These are phyloP conservation scores for Kuraishia capsulata DNA, from an alignment of 805 yeast genomes.

Conservation along the genomic window DNA sequence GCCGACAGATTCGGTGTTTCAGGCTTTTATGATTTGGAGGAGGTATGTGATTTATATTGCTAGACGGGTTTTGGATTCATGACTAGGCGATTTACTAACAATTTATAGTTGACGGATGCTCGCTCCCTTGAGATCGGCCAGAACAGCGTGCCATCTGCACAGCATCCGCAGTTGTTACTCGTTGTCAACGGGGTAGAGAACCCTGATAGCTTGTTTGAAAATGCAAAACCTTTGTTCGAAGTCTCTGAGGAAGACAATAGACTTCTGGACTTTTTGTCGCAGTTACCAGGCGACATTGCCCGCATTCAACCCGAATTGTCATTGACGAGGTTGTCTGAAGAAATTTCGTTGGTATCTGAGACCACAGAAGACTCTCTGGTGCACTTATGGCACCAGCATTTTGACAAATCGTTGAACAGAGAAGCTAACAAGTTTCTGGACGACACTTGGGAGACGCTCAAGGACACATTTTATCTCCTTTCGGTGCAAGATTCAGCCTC, in stretches of 20 bases:
- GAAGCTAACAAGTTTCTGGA: slow-evolving; percentile 23
- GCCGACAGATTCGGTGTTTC: slow-evolving; percentile 36
- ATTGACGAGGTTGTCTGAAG: slow-evolving; percentile 15
- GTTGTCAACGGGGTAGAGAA: slow-evolving; percentile 31
- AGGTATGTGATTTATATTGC: slow-evolving; percentile 13
- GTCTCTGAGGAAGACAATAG: slow-evolving; percentile 9
- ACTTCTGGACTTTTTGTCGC: slow-evolving; percentile 11
- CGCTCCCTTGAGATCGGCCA: not conserved
- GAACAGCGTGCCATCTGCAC: slow-evolving; percentile 2
- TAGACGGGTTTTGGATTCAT: too few species aligned
- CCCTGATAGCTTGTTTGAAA: slow-evolving; percentile 20
- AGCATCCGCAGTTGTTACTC: slow-evolving; percentile 25
- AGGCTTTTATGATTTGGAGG: slow-evolving; percentile 24
- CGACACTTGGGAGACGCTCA: slow-evolving; percentile 26
- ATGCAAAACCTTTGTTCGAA: slow-evolving; percentile 12
- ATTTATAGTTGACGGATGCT: not conserved
- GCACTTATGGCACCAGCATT: slow-evolving; percentile 16
- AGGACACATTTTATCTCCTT: slow-evolving; percentile 10
- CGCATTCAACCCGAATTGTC: slow-evolving; percentile 8
- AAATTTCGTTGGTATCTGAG: slow-evolving; percentile 14
- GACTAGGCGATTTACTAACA: slow-evolving; percentile 12
- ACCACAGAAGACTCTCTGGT: slow-evolving; percentile 4
- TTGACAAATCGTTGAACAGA: slow-evolving; percentile 9
- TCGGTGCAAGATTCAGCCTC: slow-evolving; percentile 4
- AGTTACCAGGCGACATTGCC: slow-evolving; percentile 14